Base-by-base conservation (phyloP, 2,329 filamentous ascomycete species). In the Hirsutella thompsonii region DNA sequence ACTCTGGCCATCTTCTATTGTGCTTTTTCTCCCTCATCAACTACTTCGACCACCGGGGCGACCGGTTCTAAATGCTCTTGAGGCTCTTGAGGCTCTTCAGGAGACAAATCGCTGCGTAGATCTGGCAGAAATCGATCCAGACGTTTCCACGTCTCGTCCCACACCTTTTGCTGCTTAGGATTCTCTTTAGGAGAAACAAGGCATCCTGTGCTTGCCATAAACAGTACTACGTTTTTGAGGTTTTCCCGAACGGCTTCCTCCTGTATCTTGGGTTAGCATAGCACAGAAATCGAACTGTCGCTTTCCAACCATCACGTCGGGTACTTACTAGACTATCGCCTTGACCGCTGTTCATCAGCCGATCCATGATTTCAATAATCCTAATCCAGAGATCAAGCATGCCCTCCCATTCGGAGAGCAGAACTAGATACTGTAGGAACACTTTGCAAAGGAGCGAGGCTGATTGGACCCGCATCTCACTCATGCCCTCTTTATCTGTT, bases 211-310 rank as follows among this genome's bases (percentile, higher is more conserved):
- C 81, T 92, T 5, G 84, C 80, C 88, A 98, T 94, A 53, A 98
- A 92, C 9, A 98, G 71, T 20, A 96, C 68, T 40, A 96, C 88
- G 49, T 98, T 98, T 64, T 98, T 98, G 43, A 98, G 67, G 49
- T 87, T 92, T 61, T 98, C 92, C 1, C 86, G 84, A 2, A 96
- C 88, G 11, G 92, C 90, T 67, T 98, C 92, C 62, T 94, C 88
- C 80, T 94, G 51, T 14, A 30, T n/a, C 9, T 11, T 19, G 13
- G 4, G 41, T 52, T 20, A 49, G 41, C 48, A 21, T 37, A n/a
- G 11, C 16, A 18, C 8, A 16, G 8, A 5, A 34, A 16, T 14
- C 1, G n/a, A n/a, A 14, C 5, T 8, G 18, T 16, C 5, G 4
- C n/a, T 9, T 20, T 19, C 19, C 10, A 11, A 19, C 4, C 26